A percentile compares a stretch with the other conserved stretches of the same genome.
These are phyloP conservation scores for Fusarium kyushuense DNA, from an alignment of 2,329 filamentous ascomycete genomes.

Conservation along the genomic window DNA sequence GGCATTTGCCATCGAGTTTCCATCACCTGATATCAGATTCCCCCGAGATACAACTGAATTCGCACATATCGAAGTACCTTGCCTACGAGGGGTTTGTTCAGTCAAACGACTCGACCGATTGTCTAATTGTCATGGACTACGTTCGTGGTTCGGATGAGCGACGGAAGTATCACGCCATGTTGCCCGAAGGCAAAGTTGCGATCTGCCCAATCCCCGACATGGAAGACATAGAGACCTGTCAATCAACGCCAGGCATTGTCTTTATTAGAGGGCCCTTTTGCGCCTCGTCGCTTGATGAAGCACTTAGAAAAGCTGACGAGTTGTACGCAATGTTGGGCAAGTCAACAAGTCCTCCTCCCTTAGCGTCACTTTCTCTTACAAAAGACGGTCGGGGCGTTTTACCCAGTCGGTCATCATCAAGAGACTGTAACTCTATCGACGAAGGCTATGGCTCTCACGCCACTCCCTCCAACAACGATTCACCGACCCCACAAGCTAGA, in stretches of 20 bases:
- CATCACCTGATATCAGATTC: neutral
- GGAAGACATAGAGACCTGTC: neutral
- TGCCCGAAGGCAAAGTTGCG: conserved; percentile 18
- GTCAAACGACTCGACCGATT: conserved; percentile 7
- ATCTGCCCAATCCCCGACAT: conserved; percentile 34
- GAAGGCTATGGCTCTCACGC: conserved; percentile 6
- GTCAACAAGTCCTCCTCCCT: fast-evolving
- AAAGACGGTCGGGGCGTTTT: neutral
- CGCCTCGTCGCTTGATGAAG: conserved; percentile 12
- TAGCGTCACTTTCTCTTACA: neutral
- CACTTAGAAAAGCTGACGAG: conserved; percentile 28
- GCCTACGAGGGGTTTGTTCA: conserved; percentile 4
- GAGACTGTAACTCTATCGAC: neutral
- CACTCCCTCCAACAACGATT: neutral
- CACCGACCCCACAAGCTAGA: neutral
- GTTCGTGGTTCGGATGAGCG: conserved; percentile 10
- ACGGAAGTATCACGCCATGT: neutral
- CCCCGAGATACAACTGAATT: neutral
- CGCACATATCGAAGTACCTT: conserved; percentile 20
- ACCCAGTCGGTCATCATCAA: fast-evolving
- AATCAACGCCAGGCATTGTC: conserved; percentile 20
- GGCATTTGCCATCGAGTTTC: conserved; percentile 19
- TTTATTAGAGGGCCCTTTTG: conserved; percentile 32
- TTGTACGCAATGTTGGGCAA: neutral
- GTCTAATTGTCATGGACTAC: conserved; percentile 34